Evolutionary conservation across 148 eudicot genomes (phyloP), one percentile per base, ranked within the genome.

Genomic region (Persicaria tinctoria): DNA sequence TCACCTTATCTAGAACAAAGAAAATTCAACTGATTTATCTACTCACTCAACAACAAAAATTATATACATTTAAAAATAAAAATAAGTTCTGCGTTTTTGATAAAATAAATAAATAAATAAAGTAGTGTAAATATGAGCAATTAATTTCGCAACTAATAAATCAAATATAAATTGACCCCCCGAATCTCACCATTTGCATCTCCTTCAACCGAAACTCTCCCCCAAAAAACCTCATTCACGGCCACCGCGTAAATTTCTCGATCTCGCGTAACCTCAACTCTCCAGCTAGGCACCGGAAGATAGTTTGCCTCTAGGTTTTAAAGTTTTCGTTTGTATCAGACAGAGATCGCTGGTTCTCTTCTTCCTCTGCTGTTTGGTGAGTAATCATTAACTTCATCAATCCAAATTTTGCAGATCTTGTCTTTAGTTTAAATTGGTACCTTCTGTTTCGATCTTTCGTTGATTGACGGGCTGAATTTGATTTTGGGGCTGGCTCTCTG

Each of bases 1-100:
- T 66, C 18, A 4, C 66, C 68, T 41, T 66, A 66, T 66, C 70
- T 66, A 66, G 70, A 66, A 66, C 47, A 66, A 14, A 66, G 70
- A 66, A 66, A 38, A 10, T 38, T 66, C 70, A 66, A 66, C 48
- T 5, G 4, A 13, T 66, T 66, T 66, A 66, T 63, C 69, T 5
- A 16, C 18, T 41, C 41, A 32, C 41, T 32, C 41, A 32, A 1
- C 41, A 32, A 32, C 41, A 32, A 32, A 32, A 32, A 32, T 32
- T 32, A 32, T 32, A 1, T 32, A 32, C 41, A 32, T 32, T 32
- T 1, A 32, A 14, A 20, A 4, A 8, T 2, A 20, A 20, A 20
- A 1, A 3, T 8, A 20, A 13, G 7, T 41, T 41, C 27, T 5
- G 13, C 13, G 14, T 44, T 38, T 38, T 38, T 56, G 5, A 4